These are phyloP conservation scores for Paraglomus brasilianum DNA, from an alignment of 192 early-diverging fungal species.

Conservation along the genomic window DNA sequence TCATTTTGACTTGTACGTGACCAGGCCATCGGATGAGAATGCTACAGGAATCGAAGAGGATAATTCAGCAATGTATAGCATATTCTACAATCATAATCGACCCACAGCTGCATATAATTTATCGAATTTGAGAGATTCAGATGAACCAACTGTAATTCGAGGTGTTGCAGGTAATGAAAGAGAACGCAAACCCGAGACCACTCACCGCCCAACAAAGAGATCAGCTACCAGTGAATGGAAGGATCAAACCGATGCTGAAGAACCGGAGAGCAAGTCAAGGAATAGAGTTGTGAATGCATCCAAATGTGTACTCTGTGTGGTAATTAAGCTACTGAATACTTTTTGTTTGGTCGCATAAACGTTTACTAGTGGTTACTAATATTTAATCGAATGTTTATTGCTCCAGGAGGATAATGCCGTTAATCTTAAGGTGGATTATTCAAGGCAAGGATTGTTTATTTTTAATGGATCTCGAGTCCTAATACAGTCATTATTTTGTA, in stretches of 20 bases:
- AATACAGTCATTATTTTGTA: constrained; percentile 20
- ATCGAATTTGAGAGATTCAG: too few relatives aligned
- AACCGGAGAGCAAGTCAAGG: neutral
- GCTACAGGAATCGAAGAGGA: neutral
- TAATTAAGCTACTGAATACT: neutral
- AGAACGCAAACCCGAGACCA: neutral
- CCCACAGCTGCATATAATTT: neutral
- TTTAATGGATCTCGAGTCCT: neutral
- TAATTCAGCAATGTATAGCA: neutral
- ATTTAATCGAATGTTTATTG: constrained; percentile 27
- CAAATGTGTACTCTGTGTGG: constrained; percentile 11
- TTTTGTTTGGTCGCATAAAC: neutral
- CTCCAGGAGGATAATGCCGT: constrained; percentile 55
- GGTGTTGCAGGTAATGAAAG: neutral
- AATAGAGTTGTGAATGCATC: neutral
- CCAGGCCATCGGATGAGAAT: constrained; percentile 8
- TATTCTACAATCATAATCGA: constrained; percentile 3
- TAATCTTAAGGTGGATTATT: constrained; percentile 45
- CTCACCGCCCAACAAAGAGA: neutral
- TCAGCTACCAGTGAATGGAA: neutral
- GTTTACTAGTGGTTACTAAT: constrained; percentile 25
- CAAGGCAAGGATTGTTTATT: too few relatives aligned
- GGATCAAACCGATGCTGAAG: neutral
- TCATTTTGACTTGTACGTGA: constrained; percentile 29
- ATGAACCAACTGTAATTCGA: neutral